Conservation (phyloP, 179 eudicot genomes). For the Beta lomatogona region DNA sequence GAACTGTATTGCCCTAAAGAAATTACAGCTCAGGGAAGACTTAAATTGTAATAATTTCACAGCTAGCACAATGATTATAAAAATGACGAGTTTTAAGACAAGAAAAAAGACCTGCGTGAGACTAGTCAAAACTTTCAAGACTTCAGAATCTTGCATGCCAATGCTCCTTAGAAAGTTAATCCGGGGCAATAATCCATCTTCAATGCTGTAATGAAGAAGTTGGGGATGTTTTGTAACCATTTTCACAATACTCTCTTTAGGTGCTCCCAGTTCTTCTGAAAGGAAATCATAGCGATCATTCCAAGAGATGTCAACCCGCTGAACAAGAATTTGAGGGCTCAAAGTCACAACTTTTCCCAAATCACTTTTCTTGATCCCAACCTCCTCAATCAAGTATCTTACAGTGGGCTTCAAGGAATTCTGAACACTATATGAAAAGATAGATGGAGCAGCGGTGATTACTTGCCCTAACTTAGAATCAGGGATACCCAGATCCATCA, state of each 20-base stretch:
- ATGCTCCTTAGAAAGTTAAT: slow-evolving; percentile 90
- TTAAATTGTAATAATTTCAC: background rate
- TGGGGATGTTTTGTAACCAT: slow-evolving; percentile 97
- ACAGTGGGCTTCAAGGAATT: slow-evolving; percentile 88
- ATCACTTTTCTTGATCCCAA: slow-evolving; percentile 76
- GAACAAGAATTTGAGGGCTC: slow-evolving; percentile 97
- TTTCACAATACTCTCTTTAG: slow-evolving; percentile 80
- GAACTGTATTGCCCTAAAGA: background rate
- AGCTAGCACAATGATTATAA: slow-evolving; percentile 5
- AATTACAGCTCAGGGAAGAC: background rate
- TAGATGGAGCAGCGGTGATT: slow-evolving; percentile 77
- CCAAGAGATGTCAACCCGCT: slow-evolving; percentile 86
- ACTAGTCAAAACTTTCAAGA: slow-evolving; percentile 85
- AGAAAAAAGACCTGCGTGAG: slow-evolving; percentile 69
- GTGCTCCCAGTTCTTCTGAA: slow-evolving; percentile 79
- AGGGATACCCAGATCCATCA: slow-evolving; percentile 72
- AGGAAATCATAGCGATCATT: slow-evolving; percentile 75
- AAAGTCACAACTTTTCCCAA: slow-evolving; percentile 86
- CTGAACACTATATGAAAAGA: slow-evolving; percentile 86
- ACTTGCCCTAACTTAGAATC: slow-evolving; percentile 80
- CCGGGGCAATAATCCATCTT: slow-evolving; percentile 80
- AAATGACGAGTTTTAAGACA: background rate
- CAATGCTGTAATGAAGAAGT: slow-evolving; percentile 94
- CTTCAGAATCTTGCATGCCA: slow-evolving; percentile 79
- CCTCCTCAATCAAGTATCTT: slow-evolving; percentile 86